These are phyloP conservation scores for Mucor plumbeus DNA, from an alignment of 371 early-diverging fungal species.

Conservation along the genomic window DNA sequence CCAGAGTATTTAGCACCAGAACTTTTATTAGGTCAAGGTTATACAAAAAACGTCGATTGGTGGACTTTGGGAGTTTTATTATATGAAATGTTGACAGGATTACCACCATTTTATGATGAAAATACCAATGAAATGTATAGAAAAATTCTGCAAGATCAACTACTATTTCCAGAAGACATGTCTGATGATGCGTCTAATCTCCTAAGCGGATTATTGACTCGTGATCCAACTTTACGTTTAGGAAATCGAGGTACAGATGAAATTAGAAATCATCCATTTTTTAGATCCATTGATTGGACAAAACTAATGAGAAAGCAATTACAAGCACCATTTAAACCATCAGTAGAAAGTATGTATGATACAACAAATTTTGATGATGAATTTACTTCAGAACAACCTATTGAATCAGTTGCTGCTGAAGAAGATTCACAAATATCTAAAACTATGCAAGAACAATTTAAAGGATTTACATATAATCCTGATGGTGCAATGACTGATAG, in stretches of 20 bases:
- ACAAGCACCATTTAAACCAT: constrained; percentile 94
- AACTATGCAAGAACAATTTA: constrained; percentile 93
- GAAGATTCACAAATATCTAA: constrained; percentile 84
- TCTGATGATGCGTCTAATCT: constrained; percentile 75
- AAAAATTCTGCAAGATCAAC: constrained; percentile 85
- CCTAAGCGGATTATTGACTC: constrained; percentile 77
- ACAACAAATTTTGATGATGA: constrained; percentile 87
- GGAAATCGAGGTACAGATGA: constrained; percentile 87
- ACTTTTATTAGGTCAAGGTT: constrained; percentile 88
- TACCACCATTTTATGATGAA: constrained; percentile 97
- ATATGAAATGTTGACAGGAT: constrained; percentile 95
- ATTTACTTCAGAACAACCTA: constrained; percentile 83
- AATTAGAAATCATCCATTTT: constrained; percentile 92
- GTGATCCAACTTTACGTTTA: constrained; percentile 85
- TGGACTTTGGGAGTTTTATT: constrained; percentile 98
- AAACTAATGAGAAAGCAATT: constrained; percentile 84
- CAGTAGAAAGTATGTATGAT: constrained; percentile 78
- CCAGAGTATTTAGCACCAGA: constrained; percentile 99
- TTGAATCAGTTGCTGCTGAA: constrained; percentile 75
- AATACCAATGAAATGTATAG: constrained; percentile 96
- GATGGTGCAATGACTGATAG: constrained; percentile 50
- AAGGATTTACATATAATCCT: constrained; percentile 76
- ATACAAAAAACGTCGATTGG: constrained; percentile 97
- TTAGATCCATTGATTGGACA: constrained; percentile 92
- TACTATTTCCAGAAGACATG: constrained; percentile 87